Evolutionary conservation across 1,139 yeast genomes (phyloP), one percentile per base, ranked within the genome.

Genomic region (Geotrichum citri-aurantii): DNA sequence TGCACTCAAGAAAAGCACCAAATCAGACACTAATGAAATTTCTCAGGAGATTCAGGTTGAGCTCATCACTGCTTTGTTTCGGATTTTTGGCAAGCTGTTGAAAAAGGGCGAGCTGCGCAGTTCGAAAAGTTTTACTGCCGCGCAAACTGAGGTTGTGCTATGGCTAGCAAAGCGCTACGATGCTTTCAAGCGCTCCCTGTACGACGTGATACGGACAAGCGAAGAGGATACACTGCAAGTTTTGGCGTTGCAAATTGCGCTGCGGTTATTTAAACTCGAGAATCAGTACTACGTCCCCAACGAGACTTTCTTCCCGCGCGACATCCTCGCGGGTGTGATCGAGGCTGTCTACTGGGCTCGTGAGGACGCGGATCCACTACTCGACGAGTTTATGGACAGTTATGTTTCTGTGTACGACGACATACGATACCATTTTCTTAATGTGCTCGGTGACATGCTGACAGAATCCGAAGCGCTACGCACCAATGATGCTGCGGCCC

Each of bases 141-240:
- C 69, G 21, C 81, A 79, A 61, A 82, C 64, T 19, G 66, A 67
- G 49, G 68, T 73, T 19, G 65, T 67, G 1, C 50, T 56, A 40
- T 89, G 96, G 95, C 72, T 89, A 47, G 75, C 77, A 58, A 80
- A 79, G 54, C 79, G 81, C 59, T 91, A 88, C 69, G 78, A 77
- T 27, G 71, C 73, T n/a, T 90, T 77, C 74, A 84, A 84, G 67
- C 65, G 66, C 2, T 68, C 70, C 37, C 63, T 88, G 24, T 69
- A 79, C 46, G 72, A 72, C n/a, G 64, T 77, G 48, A 68, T 75
- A 17, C 49, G 55, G 21, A 37, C 64, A 23, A 66, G 73, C 4
- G 71, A 68, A 54, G 73, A 74, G 55, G 74, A 80, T 26, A 79
- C 84, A 1, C 70, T 81, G 54, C 83, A 82, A 65, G 70, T 87